Evolutionary conservation across 75 land plant genomes (phyloP), one percentile per base, ranked within the genome.

Genomic region (Adiantum capillusveneris): DNA sequence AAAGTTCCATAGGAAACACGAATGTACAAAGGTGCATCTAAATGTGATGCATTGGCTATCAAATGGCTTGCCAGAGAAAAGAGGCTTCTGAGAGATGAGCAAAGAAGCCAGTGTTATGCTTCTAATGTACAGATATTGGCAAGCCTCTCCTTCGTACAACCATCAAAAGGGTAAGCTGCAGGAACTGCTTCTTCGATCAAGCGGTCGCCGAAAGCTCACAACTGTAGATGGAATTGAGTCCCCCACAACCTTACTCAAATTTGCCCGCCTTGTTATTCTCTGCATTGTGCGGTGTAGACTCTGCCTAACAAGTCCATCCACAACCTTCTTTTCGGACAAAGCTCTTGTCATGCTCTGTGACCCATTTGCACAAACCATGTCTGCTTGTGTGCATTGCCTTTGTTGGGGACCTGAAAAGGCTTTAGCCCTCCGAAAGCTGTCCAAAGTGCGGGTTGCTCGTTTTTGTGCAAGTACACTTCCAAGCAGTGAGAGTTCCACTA

Each of bases 251-350:
- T 6, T 46, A n/a, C 50, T 26, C 41, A 88, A 59, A 60, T 87
- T 82, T 7, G 97, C 97, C 34, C 97, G 66, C 60, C 71, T 70
- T 30, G 66, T 84, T 21, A 92, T 92, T 34, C 84, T 72, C 60
- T 69, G 73, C 90, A 92, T 73, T 62, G 90, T 92, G 59, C 62
- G 77, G 67, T 88, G 78, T 75, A 92, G 65, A 71, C 95, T 92
- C 82, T 88, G 84, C 55, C 82, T 84, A 31, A 85, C 97, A 64
- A 92, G 63, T 39, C 67, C 66, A 68, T 69, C 86, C 66, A 88
- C 97, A 24, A 84, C 86, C 53, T 57, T 78, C 63, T 75, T 82
- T 79, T 84, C 97, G 78, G 36, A 75, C 77, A 67, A 78, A 62
- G 26, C 16, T 21, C 67, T 61, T 42, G 34, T 31, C 16, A 46